Evolutionary conservation across 2,329 filamentous ascomycete species (phyloP).

Genomic region (Didymella arachidicola): DNA sequence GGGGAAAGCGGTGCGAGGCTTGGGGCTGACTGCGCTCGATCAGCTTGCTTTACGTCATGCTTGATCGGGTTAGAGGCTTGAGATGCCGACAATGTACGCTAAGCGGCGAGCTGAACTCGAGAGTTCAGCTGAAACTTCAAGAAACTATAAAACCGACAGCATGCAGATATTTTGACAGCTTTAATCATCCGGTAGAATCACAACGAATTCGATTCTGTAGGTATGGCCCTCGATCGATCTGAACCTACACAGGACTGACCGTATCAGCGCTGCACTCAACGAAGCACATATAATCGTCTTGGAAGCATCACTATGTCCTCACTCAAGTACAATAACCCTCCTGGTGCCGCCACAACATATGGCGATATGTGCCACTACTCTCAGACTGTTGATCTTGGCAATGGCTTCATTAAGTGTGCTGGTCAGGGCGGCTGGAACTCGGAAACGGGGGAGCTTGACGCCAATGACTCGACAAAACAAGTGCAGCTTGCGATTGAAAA

Average conservation of each 20-base stretch:
- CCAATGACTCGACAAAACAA: not conserved
- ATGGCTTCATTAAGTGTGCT: not conserved
- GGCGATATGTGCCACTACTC: not conserved
- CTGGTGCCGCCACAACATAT: not conserved
- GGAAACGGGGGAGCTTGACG: not conserved
- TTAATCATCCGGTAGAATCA: no score
- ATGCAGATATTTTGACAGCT: not conserved
- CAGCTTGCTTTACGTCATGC: not conserved
- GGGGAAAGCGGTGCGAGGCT: not conserved
- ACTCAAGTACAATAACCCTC: not conserved
- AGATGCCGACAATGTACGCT: not conserved
- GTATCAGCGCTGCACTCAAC: not conserved
- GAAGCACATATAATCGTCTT: not conserved
- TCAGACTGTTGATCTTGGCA: not conserved
- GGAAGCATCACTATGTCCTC: not conserved
- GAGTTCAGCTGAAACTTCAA: not conserved
- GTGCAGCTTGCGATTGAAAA: not conserved
- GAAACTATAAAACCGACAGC: not conserved
- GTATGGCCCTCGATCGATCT: not conserved
- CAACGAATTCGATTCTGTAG: not conserved
- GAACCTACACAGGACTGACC: not conserved
- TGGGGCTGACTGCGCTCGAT: not conserved
- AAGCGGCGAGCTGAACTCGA: not conserved
- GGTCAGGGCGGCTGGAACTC: not conserved
- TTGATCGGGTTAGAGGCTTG: not conserved